Conservation (phyloP, 225 moss, liverwort and hornwort species). For the Thuidium tamariscinum region DNA sequence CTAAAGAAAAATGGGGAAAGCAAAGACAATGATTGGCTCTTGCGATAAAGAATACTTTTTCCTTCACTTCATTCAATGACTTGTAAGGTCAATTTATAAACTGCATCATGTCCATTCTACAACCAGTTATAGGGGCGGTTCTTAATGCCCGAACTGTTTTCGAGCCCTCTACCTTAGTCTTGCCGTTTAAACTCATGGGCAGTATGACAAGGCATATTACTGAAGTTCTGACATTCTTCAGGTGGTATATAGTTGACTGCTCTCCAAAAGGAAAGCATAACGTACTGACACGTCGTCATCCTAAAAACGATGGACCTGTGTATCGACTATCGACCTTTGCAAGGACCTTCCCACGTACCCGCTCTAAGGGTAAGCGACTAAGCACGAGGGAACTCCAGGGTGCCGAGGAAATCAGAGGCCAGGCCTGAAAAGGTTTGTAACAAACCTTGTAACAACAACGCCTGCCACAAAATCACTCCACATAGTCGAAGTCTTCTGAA, state of each 20-base stretch:
- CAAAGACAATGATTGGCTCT: too few species aligned
- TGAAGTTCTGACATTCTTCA: neutral
- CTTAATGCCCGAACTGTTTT: too few species aligned
- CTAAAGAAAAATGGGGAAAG: too few species aligned
- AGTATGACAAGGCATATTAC: neutral
- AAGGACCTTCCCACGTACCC: neutral
- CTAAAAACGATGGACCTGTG: neutral
- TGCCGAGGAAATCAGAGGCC: neutral
- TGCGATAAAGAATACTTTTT: too few species aligned
- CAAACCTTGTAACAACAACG: constrained; percentile 18
- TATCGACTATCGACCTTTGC: too few species aligned
- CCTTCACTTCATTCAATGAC: too few species aligned
- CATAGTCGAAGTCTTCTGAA: constrained; percentile 56
- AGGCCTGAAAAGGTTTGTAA: neutral
- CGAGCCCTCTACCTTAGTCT: too few species aligned
- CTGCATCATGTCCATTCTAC: too few species aligned
- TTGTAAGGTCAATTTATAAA: too few species aligned
- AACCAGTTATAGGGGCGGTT: too few species aligned
- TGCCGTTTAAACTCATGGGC: neutral
- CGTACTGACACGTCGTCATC: neutral
- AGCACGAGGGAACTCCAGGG: neutral
- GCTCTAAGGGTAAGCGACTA: neutral
- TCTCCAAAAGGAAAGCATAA: neutral
- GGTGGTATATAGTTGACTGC: neutral
- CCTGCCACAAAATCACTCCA: constrained; percentile 12